A percentile compares a stretch with the other conserved stretches of the same genome.
These are phyloP conservation scores for Polytrichum commune DNA, from an alignment of 225 moss, liverwort and hornwort genomes.

Conservation along the genomic window DNA sequence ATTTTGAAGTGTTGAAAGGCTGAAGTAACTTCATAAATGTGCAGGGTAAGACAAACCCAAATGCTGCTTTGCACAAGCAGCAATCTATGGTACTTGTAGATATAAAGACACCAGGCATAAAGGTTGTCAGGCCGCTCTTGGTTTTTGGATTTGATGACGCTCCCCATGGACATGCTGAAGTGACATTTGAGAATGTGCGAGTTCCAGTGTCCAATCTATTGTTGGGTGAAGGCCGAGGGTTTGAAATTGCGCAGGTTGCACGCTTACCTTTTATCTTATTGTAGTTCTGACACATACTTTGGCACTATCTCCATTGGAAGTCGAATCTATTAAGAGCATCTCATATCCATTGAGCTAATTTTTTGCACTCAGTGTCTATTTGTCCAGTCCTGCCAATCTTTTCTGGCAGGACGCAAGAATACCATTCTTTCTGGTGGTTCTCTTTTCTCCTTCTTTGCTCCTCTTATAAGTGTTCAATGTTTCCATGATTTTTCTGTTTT, in stretches of 20 bases:
- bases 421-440: too few relatives aligned
- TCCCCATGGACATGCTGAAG: conserved; percentile 98
- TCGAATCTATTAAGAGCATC: too few relatives aligned
- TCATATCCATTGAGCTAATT: too few relatives aligned
- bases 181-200: conserved; percentile 75
- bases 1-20: background rate
- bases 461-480: too few relatives aligned
- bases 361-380: too few relatives aligned
- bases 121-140: conserved; percentile 69
- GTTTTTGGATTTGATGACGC: conserved; percentile 97
- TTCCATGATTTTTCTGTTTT: too few relatives aligned
- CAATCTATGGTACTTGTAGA: conserved; percentile 96
- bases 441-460: too few relatives aligned
- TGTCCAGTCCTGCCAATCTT: too few relatives aligned
- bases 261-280: background rate
- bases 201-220: conserved; percentile 78
- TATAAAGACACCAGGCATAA: conserved; percentile 77
- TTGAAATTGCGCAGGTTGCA: conserved; percentile 92
- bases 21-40: conserved; percentile 3
- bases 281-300: background rate
- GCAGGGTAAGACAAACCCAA: conserved; percentile 86
- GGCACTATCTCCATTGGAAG: background rate
- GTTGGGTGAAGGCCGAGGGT: conserved; percentile 95
- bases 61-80: conserved; percentile 70
- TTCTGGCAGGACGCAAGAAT: too few relatives aligned